These are phyloP conservation scores for Hygrophorus pudorinus DNA, from an alignment of 768 basidiomycete species.

Conservation along the genomic window DNA sequence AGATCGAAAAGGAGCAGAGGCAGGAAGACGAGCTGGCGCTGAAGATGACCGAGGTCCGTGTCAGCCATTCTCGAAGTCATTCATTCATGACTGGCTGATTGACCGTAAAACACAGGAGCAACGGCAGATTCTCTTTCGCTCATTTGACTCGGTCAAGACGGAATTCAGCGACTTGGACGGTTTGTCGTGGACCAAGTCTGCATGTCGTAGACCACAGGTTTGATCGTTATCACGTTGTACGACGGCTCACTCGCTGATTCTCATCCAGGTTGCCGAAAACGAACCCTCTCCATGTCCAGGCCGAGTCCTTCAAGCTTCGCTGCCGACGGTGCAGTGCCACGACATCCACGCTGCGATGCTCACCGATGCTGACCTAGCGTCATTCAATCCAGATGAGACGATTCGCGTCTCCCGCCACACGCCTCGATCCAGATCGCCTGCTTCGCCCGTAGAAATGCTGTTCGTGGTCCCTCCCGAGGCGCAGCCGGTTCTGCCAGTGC, in stretches of 20 bases:
- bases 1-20: constrained; percentile 43
- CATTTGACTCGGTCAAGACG: constrained; percentile 47
- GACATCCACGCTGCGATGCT: constrained; percentile 27
- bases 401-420: constrained; percentile 21
- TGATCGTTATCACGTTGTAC: no score
- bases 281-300: no score
- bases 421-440: no score
- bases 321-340: no score
- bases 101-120: constrained; percentile 25
- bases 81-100: no score
- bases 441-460: no score
- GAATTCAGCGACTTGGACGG: constrained; percentile 58
- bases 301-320: no score
- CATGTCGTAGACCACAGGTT: no score
- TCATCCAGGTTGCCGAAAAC: no score
- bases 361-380: constrained; percentile 25
- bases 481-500: no score
- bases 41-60: constrained; percentile 43
- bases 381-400: constrained; percentile 28
- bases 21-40: constrained; percentile 46
- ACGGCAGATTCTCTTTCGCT: constrained; percentile 25
- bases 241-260: no score
- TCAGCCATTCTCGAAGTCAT: constrained; percentile 3
- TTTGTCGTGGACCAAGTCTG: constrained; percentile 28
- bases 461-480: no score